phyloP scores from a whole-genome alignment of 2,329 filamentous ascomycete species.

The Sporothrix protearum region DNA sequence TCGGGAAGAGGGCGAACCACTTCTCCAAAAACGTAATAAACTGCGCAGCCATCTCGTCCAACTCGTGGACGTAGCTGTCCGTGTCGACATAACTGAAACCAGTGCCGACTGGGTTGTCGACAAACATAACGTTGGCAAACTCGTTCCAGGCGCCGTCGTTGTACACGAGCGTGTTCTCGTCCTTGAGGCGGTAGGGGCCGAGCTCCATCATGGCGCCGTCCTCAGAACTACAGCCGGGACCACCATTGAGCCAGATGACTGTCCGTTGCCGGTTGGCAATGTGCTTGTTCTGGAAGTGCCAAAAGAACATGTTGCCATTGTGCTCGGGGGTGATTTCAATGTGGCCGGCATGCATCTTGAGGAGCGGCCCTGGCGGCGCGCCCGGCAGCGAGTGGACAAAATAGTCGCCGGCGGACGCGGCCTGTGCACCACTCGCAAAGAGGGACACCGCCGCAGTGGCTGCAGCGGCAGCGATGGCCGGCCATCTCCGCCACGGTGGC shows the following conservation, averaged over 20 bases:
- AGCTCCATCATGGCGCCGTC: constrained; percentile 96
- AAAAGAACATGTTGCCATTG: constrained; percentile 97
- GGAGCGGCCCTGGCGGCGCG: constrained; percentile 68
- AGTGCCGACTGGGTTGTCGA: constrained; percentile 94
- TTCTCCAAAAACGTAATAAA: constrained; percentile 87
- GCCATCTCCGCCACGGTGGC: constrained; percentile 31
- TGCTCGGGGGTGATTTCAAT: constrained; percentile 81
- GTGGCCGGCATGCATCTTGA: constrained; percentile 99
- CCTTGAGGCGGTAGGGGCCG: constrained; percentile 82
- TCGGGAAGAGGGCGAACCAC: constrained; percentile 86
- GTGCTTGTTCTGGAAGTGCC: constrained; percentile 94
- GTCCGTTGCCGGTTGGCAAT: constrained; percentile 89
- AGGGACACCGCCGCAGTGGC: constrained; percentile 43
- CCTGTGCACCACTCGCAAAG: constrained; percentile 39
- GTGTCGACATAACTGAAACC: constrained; percentile 95
- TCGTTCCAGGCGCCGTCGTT: constrained; percentile 99
- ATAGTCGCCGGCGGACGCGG: constrained; percentile 72
- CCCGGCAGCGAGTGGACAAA: constrained; percentile 84
- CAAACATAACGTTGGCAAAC: constrained; percentile 93
- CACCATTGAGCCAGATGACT: constrained; percentile 95
- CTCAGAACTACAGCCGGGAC: constrained; percentile 94
- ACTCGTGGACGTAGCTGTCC: constrained; percentile 77
- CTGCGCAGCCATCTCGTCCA: constrained; percentile 83
- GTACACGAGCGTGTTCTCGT: constrained; percentile 66
- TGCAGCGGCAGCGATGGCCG: constrained; percentile 30